phyloP scores from a whole-genome alignment of 257 asterid genomes.

The Solanum virginianum region DNA sequence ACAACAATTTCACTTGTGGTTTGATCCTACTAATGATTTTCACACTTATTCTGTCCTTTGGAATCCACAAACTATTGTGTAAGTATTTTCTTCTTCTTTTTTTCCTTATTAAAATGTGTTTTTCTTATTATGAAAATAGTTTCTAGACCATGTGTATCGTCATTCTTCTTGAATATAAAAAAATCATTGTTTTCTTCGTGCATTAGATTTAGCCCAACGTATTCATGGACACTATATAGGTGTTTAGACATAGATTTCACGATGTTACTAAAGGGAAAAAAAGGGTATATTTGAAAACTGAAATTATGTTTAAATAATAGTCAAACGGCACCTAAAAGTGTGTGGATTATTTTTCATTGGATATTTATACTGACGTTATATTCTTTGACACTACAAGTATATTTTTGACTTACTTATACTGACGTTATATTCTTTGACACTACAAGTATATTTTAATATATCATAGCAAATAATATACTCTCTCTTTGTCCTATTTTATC shows the following conservation, averaged over 20 bases:
- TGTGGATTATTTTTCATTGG: no score
- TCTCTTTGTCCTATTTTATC: no score
- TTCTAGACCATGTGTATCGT: no score
- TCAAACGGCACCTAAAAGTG: no score
- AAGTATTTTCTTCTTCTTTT: neutral
- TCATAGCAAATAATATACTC: neutral
- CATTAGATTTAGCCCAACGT: no score
- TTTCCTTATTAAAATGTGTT: neutral
- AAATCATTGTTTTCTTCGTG: no score
- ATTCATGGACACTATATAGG: no score
- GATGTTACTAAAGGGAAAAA: neutral
- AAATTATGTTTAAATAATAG: neutral
- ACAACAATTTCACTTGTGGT: conserved; percentile 63
- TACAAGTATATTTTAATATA: neutral
- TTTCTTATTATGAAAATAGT: neutral
- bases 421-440: no score
- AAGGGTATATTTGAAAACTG: neutral
- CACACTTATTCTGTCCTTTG: conserved; percentile 40
- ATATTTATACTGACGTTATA: no score
- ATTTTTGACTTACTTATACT: neutral
- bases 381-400: no score
- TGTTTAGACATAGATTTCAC: no score
- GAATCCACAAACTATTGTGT: conserved; percentile 46
- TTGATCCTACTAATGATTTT: conserved; percentile 51
- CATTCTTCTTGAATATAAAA: no score